phyloP scores from a whole-genome alignment of 176 grass and related monocot species.

The Cymbopogon citratus region DNA sequence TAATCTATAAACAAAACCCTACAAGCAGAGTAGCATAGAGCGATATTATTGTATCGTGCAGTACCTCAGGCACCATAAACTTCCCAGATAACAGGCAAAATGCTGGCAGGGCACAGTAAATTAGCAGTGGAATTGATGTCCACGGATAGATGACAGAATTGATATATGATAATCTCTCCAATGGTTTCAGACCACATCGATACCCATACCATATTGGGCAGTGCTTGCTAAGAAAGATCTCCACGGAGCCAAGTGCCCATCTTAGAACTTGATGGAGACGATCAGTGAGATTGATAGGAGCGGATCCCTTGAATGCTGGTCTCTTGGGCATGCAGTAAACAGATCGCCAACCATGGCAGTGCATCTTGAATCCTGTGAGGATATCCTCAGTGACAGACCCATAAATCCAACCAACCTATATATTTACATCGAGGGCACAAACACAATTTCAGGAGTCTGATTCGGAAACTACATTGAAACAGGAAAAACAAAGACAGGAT shows the following conservation, averaged over 20 bases:
- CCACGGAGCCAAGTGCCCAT: constrained; percentile 32
- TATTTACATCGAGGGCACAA: not conserved
- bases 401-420: constrained; percentile 33
- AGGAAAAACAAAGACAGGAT: not conserved
- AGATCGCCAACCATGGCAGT: constrained; percentile 31
- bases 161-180: constrained; percentile 30
- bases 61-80: constrained; percentile 33
- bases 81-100: constrained; percentile 27
- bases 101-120: constrained; percentile 28
- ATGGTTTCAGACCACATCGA: constrained; percentile 24
- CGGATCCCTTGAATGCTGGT: constrained; percentile 28
- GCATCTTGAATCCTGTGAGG: constrained; percentile 35
- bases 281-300: constrained; percentile 28
- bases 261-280: constrained; percentile 30
- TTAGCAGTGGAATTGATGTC: constrained; percentile 23
- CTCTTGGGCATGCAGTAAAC: constrained; percentile 34
- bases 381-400: constrained; percentile 35
- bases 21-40: not conserved
- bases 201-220: constrained; percentile 33
- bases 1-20: not conserved
- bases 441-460: not conserved
- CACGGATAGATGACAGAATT: constrained; percentile 28
- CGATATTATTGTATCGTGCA: not conserved
- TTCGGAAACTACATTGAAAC: not conserved
- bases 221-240: constrained; percentile 34